These are phyloP conservation scores for Zygnema circumcarinatum DNA, from an alignment of 139 green algal species.

Conservation along the genomic window DNA sequence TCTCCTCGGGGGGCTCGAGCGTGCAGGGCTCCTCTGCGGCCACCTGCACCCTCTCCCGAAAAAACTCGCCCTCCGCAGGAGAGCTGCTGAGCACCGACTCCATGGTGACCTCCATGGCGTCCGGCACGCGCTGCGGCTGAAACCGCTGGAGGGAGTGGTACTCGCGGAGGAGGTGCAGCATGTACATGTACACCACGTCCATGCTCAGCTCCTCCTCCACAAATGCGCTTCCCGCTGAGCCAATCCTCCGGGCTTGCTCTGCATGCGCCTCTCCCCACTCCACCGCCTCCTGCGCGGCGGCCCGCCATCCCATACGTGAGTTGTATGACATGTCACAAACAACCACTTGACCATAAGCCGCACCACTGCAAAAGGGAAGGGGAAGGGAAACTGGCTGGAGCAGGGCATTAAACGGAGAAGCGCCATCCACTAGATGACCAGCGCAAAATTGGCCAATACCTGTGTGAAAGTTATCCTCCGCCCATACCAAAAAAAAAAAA, in stretches of 20 bases:
- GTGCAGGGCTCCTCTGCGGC: too few relatives aligned
- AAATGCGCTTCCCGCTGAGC: background rate
- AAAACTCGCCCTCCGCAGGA: background rate
- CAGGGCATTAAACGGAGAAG: background rate
- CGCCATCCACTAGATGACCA: background rate
- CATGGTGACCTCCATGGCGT: background rate
- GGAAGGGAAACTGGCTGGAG: background rate
- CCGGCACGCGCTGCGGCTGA: background rate
- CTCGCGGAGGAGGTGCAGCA: constrained; percentile 20
- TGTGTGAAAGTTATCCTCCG: background rate
- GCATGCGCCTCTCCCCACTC: constrained; percentile 26
- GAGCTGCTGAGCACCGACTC: background rate
- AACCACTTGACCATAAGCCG: background rate
- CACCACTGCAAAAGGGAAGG: background rate
- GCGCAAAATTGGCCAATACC: background rate
- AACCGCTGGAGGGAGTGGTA: constrained; percentile 26
- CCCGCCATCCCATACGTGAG: background rate
- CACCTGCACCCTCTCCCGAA: too few relatives aligned
- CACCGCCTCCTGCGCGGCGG: constrained; percentile 6
- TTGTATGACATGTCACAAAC: background rate
- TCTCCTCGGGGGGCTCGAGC: too few relatives aligned
- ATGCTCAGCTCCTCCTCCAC: constrained; percentile 30
- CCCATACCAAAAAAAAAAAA: background rate
- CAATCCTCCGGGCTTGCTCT: background rate
- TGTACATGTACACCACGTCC: constrained; percentile 45